These are phyloP conservation scores for Cetraspora pellucida DNA, from an alignment of 192 early-diverging fungal genomes.

Conservation along the genomic window DNA sequence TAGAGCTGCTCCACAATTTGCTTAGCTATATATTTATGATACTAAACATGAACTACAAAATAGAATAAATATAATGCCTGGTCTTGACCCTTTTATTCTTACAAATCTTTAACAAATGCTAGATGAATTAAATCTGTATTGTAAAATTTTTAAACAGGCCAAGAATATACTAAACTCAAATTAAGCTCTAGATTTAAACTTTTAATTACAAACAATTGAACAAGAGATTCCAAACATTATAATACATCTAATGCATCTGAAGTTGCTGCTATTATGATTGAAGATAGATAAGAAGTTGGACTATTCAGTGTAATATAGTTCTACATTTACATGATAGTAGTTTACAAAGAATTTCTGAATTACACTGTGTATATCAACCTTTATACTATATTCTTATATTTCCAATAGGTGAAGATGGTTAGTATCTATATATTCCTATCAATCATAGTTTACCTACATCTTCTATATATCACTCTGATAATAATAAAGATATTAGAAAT, in stretches of 20 bases:
- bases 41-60: too few species aligned
- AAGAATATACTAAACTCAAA: too few species aligned
- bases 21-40: too few species aligned
- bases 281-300: neutral
- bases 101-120: too few species aligned
- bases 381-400: neutral
- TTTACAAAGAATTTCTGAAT: neutral
- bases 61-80: too few species aligned
- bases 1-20: too few species aligned
- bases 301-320: neutral
- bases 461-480: neutral
- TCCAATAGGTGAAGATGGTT: neutral
- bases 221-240: neutral
- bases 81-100: too few species aligned
- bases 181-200: neutral
- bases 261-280: neutral
- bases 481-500: too few species aligned
- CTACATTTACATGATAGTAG: neutral
- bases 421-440: neutral
- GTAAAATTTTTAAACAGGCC: too few species aligned
- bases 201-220: neutral
- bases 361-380: neutral
- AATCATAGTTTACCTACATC: neutral
- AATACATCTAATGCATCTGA: neutral
- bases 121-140: too few species aligned